Evolutionary conservation across 1,284 basidiomycete species (phyloP).

Genomic region (Boletellus deceptivus): DNA sequence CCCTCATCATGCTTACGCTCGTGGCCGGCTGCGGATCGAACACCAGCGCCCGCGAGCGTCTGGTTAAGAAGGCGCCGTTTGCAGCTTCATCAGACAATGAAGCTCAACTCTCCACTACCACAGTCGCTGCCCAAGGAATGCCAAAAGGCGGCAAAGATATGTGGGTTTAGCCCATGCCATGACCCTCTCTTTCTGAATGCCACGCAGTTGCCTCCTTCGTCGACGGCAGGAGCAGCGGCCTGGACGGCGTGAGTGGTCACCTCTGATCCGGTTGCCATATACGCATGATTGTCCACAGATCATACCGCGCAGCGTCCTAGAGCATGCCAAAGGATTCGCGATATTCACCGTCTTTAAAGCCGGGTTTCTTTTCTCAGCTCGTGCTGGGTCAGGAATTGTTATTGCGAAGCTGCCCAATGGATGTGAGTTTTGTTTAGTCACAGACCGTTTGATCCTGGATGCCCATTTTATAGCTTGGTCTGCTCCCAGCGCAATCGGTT

Average conservation of each 20-base stretch:
- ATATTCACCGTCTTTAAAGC: constrained; percentile 82
- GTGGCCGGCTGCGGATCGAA: constrained; percentile 17
- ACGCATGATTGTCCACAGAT: constrained; percentile 36
- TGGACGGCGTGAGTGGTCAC: constrained; percentile 52
- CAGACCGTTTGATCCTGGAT: not conserved
- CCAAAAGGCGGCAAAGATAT: constrained; percentile 71
- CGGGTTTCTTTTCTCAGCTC: constrained; percentile 73
- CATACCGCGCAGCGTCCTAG: constrained; percentile 64
- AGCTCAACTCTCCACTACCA: constrained; percentile 65
- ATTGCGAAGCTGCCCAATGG: constrained; percentile 86
- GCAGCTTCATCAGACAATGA: constrained; percentile 40
- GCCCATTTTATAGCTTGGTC: constrained; percentile 70
- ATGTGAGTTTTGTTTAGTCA: constrained; percentile 49
- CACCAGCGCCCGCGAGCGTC: constrained; percentile 3
- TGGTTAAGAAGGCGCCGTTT: not conserved
- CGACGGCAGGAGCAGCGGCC: constrained; percentile 65
- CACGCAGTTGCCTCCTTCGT: constrained; percentile 69
- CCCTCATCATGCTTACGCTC: constrained; percentile 4
- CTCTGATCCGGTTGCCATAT: not conserved
- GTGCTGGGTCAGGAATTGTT: constrained; percentile 89
- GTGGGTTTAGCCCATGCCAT: constrained; percentile 39
- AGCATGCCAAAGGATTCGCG: constrained; percentile 81
- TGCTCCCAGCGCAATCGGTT: constrained; percentile 91
- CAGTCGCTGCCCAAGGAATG: constrained; percentile 74
- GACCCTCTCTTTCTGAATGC: constrained; percentile 9